phyloP scores from a whole-genome alignment of 2,329 filamentous ascomycete genomes.

The Penicillium polonicum region DNA sequence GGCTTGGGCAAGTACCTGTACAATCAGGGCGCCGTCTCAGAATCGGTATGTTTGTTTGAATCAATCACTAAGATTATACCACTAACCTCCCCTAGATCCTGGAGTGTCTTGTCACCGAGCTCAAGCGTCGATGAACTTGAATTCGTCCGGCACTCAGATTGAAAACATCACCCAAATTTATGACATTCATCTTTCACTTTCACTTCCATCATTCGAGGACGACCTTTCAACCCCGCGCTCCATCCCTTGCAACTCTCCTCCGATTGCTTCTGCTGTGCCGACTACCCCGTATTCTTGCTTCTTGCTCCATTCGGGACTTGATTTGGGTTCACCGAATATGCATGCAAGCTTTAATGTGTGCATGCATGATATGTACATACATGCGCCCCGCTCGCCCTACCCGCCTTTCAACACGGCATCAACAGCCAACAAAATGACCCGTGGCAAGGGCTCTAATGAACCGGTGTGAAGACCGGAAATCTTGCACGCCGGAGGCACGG shows the following conservation, averaged over 20 bases:
- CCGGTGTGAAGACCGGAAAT: conserved; percentile 1
- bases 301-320: conserved; percentile 9
- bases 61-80: background rate
- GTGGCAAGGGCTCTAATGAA: conserved; percentile 3
- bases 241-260: conserved; percentile 1
- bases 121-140: conserved; percentile 32
- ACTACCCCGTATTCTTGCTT: conserved; percentile 8
- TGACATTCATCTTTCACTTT: conserved; percentile 16
- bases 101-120: conserved; percentile 39
- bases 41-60: conserved; percentile 46
- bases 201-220: conserved; percentile 7
- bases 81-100: conserved; percentile 33
- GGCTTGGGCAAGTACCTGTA: conserved; percentile 63
- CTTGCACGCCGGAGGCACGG: conserved; percentile 11
- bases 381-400: conserved; percentile 5
- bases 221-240: conserved; percentile 13
- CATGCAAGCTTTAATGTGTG: conserved; percentile 13
- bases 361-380: conserved; percentile 17
- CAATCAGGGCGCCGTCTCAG: conserved; percentile 59
- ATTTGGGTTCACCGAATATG: conserved; percentile 6
- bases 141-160: background rate
- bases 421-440: background rate
- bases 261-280: conserved; percentile 10
- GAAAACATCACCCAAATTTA: conserved; percentile 16
- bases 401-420: conserved; percentile 16